A percentile compares a stretch with the other conserved stretches of the same genome.
phyloP scores from a whole-genome alignment of 2,329 filamentous ascomycete genomes.

The Pseudogymnoascus sp. region DNA sequence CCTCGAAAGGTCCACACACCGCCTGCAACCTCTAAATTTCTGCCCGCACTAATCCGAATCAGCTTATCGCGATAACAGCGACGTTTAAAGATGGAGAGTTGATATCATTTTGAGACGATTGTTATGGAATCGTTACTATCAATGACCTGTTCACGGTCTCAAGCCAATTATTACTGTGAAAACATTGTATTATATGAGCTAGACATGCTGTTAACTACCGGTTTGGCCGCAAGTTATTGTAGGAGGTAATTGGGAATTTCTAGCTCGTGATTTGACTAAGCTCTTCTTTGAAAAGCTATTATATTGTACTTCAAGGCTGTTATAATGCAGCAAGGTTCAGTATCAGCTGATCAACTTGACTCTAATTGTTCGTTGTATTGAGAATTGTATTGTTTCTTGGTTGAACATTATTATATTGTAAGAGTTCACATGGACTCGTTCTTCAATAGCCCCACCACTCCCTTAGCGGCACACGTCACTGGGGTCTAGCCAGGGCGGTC shows the following conservation, averaged over 20 bases:
- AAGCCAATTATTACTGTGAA: too few species aligned
- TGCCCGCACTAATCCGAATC: constrained; percentile 7
- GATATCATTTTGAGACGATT: neutral
- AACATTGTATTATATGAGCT: neutral
- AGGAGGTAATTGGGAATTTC: neutral
- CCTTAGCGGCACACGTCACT: neutral
- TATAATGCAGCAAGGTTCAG: neutral
- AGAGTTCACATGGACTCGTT: neutral
- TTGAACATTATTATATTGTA: neutral
- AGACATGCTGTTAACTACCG: neutral
- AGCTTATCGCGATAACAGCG: constrained; percentile 9
- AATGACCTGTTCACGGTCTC: neutral
- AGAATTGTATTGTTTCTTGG: neutral
- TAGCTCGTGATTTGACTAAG: neutral
- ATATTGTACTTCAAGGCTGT: neutral
- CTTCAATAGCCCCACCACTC: neutral
- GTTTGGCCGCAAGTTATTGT: neutral
- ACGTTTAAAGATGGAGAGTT: neutral
- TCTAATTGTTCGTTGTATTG: neutral
- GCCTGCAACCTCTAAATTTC: constrained; percentile 10
- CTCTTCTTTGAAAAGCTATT: neutral
- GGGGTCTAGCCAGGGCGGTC: constrained; percentile 3
- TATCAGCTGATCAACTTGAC: neutral
- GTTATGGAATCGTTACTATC: neutral
- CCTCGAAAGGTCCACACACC: constrained; percentile 8